These are phyloP conservation scores for Saussurea involucrata DNA, from an alignment of 129 eudicot genomes.

Conservation along the genomic window DNA sequence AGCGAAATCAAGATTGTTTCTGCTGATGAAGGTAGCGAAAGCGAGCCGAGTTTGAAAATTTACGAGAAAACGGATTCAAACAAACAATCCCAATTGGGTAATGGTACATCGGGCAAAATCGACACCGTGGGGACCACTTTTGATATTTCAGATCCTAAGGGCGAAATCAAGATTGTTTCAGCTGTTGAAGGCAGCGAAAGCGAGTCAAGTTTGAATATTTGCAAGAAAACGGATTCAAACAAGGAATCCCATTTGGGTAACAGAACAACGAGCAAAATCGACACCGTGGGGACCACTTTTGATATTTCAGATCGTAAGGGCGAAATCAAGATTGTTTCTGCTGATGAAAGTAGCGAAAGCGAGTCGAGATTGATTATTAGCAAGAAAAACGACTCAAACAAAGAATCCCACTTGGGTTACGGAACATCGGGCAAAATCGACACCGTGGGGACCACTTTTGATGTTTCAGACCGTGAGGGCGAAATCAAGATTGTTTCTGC, in stretches of 20 bases:
- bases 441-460: background rate
- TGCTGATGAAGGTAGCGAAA: background rate
- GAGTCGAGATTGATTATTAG: background rate
- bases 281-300: background rate
- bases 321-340: background rate
- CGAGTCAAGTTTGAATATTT: background rate
- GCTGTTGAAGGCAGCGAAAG: background rate
- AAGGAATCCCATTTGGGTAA: background rate
- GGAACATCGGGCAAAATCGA: background rate
- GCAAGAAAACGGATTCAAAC: background rate
- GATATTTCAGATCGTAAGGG: constrained; percentile 13
- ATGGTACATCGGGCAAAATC: background rate
- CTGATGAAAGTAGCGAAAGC: background rate
- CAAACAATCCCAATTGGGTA: background rate
- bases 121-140: background rate
- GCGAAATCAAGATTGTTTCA: background rate
- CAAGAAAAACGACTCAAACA: background rate
- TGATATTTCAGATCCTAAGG: constrained; percentile 3
- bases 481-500: background rate
- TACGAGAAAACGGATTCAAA: background rate
- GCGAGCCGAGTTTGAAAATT: constrained; percentile 13
- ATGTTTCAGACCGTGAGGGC: background rate
- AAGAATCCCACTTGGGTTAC: background rate
- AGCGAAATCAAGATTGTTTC: background rate
- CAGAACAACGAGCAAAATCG: background rate